These are phyloP conservation scores for Hymenochaete sp. DNA, from an alignment of 1,284 basidiomycete genomes.

Conservation along the genomic window DNA sequence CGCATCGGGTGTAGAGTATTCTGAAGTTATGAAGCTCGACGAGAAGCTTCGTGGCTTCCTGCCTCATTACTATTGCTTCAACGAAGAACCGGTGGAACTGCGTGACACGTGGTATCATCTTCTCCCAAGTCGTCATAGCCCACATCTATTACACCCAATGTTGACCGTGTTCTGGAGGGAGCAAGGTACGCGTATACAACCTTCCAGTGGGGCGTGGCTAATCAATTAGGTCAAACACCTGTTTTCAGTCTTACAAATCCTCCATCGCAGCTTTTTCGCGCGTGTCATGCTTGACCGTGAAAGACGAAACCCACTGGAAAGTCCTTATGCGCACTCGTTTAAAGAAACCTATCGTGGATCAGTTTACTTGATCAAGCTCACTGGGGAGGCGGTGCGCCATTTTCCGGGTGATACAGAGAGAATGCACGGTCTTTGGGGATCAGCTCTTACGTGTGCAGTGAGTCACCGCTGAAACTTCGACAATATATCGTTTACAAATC, in stretches of 20 bases:
- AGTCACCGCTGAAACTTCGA: too few relatives aligned
- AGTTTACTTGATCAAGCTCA: slow-evolving; percentile 9
- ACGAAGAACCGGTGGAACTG: slow-evolving; percentile 3
- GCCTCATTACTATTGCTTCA: slow-evolving; percentile 1
- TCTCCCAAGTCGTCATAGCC: too few relatives aligned
- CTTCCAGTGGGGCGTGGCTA: neutral
- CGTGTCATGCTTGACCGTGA: slow-evolving; percentile 15
- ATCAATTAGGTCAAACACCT: neutral
- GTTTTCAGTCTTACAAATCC: neutral
- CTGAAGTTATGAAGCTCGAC: slow-evolving; percentile 19
- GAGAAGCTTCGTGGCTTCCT: slow-evolving; percentile 15
- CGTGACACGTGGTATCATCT: slow-evolving; percentile 8
- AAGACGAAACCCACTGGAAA: slow-evolving; percentile 15
- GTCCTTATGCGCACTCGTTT: slow-evolving; percentile 17
- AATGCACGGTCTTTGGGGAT: too few relatives aligned
- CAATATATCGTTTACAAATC: too few relatives aligned
- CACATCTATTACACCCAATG: neutral
- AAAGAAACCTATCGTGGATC: slow-evolving; percentile 15
- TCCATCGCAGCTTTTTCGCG: slow-evolving; percentile 18
- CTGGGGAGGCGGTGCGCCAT: too few relatives aligned
- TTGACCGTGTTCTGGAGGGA: slow-evolving; percentile 1
- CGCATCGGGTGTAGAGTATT: slow-evolving; percentile 15
- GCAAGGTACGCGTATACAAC: neutral
- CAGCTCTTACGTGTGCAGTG: too few relatives aligned
- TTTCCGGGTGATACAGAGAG: too few relatives aligned